These are phyloP conservation scores for Crithidia acanthocephali DNA, from an alignment of 208 protist species.

Conservation along the genomic window DNA sequence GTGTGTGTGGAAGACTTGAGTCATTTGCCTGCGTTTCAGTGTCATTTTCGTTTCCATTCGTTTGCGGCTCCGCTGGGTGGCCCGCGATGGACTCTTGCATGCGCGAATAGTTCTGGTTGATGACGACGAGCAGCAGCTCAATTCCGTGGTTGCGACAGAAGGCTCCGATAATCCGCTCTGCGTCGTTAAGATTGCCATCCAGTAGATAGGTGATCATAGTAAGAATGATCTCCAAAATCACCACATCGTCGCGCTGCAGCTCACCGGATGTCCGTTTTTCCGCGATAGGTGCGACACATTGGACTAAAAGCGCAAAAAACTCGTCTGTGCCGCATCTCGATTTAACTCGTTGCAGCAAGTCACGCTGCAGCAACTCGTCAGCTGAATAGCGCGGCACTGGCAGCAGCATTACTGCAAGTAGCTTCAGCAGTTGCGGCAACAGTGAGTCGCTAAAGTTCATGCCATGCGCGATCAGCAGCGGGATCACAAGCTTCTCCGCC, in stretches of 20 bases:
- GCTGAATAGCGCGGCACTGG: slow-evolving; percentile 69
- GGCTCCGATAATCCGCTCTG: slow-evolving; percentile 59
- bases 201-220: slow-evolving; percentile 69
- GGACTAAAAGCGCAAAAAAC: slow-evolving; percentile 81
- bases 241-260: slow-evolving; percentile 60
- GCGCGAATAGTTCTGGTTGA: slow-evolving; percentile 85
- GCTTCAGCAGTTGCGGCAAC: slow-evolving; percentile 83
- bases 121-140: slow-evolving; percentile 82
- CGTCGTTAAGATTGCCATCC: slow-evolving; percentile 42
- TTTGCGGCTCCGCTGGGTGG: not conserved
- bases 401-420: slow-evolving; percentile 69
- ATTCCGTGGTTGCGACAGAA: slow-evolving; percentile 87
- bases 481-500: slow-evolving; percentile 81
- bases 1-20: not conserved
- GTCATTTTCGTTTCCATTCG: not conserved
- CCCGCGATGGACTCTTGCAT: slow-evolving; percentile 5
- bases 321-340: slow-evolving; percentile 78
- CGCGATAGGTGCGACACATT: slow-evolving; percentile 79
- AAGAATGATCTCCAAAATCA: slow-evolving; percentile 83
- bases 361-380: slow-evolving; percentile 61
- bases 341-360: slow-evolving; percentile 68
- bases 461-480: slow-evolving; percentile 78
- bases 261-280: slow-evolving; percentile 57
- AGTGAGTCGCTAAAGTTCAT: slow-evolving; percentile 70
- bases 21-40: not conserved